Percentiles rank a stretch among this genome's conserved stretches.
These are phyloP conservation scores for Fallopia convolvulus DNA, from an alignment of 148 eudicot genomes.

Conservation along the genomic window DNA sequence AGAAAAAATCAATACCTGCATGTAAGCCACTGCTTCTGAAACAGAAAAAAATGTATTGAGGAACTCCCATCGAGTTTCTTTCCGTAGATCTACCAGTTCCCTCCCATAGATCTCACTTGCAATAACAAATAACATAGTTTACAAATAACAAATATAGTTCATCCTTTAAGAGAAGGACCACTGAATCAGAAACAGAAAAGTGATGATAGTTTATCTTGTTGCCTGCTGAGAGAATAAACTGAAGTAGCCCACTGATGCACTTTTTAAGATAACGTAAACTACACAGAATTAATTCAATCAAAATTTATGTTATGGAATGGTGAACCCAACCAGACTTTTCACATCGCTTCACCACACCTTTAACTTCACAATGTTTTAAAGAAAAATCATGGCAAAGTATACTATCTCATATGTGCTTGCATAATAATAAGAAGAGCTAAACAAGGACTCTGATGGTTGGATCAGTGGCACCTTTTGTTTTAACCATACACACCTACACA, in stretches of 20 bases:
- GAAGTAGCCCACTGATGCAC: neutral
- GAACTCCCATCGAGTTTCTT: slow-evolving; percentile 92
- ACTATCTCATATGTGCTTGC: neutral
- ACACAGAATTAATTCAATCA: neutral
- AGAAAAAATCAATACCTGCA: slow-evolving; percentile 59
- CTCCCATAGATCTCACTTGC: slow-evolving; percentile 97
- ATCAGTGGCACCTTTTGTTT: neutral
- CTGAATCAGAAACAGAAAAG: neutral
- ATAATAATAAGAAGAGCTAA: neutral
- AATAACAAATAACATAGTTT: slow-evolving; percentile 14
- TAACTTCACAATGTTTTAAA: neutral
- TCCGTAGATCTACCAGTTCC: slow-evolving; percentile 92
- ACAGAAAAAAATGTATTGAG: slow-evolving; percentile 94
- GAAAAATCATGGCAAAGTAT: neutral
- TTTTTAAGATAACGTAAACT: neutral
- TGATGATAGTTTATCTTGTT: neutral
- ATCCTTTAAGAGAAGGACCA: neutral
- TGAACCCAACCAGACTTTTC: neutral
- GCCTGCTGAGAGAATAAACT: neutral
- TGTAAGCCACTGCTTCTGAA: slow-evolving; percentile 97
- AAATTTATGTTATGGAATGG: neutral
- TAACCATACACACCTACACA: neutral
- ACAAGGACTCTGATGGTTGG: neutral
- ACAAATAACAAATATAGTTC: neutral
- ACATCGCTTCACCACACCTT: neutral